Conservation (phyloP, 1,284 basidiomycete genomes). For the Ganoderma lingzhi region DNA sequence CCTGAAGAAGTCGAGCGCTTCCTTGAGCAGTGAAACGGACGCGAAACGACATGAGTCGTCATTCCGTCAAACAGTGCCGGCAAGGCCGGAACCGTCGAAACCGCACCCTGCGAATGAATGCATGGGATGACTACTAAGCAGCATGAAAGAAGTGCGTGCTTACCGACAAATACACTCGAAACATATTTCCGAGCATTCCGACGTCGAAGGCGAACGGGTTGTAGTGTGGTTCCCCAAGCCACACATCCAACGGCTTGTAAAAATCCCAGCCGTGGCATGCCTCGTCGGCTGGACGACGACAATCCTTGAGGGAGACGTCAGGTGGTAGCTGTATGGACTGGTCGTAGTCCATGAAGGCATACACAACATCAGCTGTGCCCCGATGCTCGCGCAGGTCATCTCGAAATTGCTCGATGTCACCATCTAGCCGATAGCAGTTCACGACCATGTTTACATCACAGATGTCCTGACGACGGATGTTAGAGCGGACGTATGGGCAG, state of each 20-base stretch:
- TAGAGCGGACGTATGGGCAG: too few relatives aligned
- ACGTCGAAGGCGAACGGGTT: conserved; percentile 30
- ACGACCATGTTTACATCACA: conserved; percentile 10
- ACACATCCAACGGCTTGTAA: too few relatives aligned
- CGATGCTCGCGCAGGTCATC: conserved; percentile 15
- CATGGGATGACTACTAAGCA: too few relatives aligned
- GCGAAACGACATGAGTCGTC: conserved; percentile 11
- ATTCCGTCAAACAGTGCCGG: conserved; percentile 16
- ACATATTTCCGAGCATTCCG: conserved; percentile 21
- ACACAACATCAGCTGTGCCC: not conserved
- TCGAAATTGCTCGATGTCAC: not conserved
- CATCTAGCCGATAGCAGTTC: conserved; percentile 10
- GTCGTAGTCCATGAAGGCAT: not conserved
- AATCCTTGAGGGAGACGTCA: too few relatives aligned
- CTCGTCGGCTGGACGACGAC: too few relatives aligned
- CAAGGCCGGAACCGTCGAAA: too few relatives aligned
- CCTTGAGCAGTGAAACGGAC: conserved; percentile 18
- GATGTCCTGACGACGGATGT: too few relatives aligned
- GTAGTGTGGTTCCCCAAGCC: too few relatives aligned
- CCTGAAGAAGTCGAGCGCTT: conserved; percentile 15
- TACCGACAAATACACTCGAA: conserved; percentile 18
- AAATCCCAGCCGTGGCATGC: conserved; percentile 8
- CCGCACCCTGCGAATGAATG: too few relatives aligned
- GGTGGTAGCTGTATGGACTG: too few relatives aligned
- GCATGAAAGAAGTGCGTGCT: too few relatives aligned